These are phyloP conservation scores for Cytospora piceae DNA, from an alignment of 2,329 filamentous ascomycete species.

Conservation along the genomic window DNA sequence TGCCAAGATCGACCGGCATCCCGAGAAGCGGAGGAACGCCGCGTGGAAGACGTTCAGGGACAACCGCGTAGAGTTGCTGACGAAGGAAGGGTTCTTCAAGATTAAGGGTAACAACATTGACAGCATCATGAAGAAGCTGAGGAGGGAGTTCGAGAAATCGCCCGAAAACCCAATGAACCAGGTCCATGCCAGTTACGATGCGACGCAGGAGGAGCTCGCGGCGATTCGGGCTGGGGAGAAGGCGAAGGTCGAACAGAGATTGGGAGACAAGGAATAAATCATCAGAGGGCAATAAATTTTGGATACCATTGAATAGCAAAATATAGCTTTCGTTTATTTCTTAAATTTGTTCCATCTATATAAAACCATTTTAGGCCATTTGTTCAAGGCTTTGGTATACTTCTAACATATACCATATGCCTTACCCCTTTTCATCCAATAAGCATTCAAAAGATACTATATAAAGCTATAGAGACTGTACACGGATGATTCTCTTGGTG, in stretches of 20 bases:
- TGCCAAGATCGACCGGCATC: constrained; percentile 82
- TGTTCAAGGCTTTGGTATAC: not conserved
- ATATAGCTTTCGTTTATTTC: not conserved
- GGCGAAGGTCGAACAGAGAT: constrained; percentile 72
- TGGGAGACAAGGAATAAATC: constrained; percentile 47
- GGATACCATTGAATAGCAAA: not conserved
- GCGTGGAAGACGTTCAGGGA: constrained; percentile 46
- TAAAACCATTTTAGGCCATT: not conserved
- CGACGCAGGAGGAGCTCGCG: constrained; percentile 74
- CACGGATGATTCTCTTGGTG: no score
- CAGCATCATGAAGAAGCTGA: not conserved
- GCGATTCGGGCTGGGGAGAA: constrained; percentile 69
- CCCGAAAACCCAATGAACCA: constrained; percentile 97
- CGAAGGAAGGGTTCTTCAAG: constrained; percentile 37
- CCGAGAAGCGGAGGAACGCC: constrained; percentile 84
- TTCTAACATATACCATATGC: no score
- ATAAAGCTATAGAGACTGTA: no score
- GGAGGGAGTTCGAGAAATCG: constrained; percentile 51
- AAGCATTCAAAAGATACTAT: no score
- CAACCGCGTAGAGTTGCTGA: no score
- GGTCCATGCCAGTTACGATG: constrained; percentile 74
- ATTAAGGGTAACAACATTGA: not conserved
- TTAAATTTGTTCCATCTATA: not conserved
- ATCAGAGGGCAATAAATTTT: not conserved
- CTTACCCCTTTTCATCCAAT: no score